A percentile compares a stretch with the other conserved stretches of the same genome.
These are phyloP conservation scores for Aureobasidium sp. DNA, from an alignment of 2,329 filamentous ascomycete species.

Conservation along the genomic window DNA sequence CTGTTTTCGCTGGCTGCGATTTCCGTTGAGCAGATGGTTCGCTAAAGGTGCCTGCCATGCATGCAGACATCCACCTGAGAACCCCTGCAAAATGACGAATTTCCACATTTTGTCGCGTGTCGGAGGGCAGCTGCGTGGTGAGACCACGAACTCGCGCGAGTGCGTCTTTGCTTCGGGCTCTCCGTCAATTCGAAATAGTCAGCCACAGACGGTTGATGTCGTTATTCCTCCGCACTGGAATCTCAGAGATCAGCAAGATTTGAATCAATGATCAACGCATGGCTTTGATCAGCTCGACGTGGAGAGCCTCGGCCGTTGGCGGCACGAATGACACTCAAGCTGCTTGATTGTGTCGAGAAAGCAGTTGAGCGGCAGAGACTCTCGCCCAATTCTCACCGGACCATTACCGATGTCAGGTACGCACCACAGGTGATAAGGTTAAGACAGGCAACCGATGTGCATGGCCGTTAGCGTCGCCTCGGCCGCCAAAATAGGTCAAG, in stretches of 20 bases:
- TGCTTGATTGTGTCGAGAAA: background rate
- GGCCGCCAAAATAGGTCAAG: constrained; percentile 5
- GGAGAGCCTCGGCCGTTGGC: background rate
- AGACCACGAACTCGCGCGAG: background rate
- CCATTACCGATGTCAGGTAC: constrained; percentile 11
- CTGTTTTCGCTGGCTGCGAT: background rate
- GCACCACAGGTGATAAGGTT: constrained; percentile 3
- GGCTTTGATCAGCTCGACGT: background rate
- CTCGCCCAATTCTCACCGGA: constrained; percentile 1
- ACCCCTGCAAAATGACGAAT: constrained; percentile 6
- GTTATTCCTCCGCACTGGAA: background rate
- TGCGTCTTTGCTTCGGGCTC: background rate
- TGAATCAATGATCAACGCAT: constrained; percentile 1
- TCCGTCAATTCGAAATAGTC: background rate
- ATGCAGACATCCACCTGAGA: background rate
- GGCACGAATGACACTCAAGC: background rate
- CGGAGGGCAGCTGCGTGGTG: background rate
- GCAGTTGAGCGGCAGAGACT: constrained; percentile 1
- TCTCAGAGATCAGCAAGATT: background rate
- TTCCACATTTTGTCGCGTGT: constrained; percentile 1
- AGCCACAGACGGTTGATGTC: background rate
- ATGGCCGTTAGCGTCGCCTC: constrained; percentile 10
- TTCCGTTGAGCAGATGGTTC: constrained; percentile 3
- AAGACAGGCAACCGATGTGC: constrained; percentile 10
- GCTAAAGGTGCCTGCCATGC: constrained; percentile 1